Evolutionary conservation across 2,329 filamentous ascomycete genomes (phyloP), one percentile per base, ranked within the genome.

Genomic region (Colletotrichum sp.): DNA sequence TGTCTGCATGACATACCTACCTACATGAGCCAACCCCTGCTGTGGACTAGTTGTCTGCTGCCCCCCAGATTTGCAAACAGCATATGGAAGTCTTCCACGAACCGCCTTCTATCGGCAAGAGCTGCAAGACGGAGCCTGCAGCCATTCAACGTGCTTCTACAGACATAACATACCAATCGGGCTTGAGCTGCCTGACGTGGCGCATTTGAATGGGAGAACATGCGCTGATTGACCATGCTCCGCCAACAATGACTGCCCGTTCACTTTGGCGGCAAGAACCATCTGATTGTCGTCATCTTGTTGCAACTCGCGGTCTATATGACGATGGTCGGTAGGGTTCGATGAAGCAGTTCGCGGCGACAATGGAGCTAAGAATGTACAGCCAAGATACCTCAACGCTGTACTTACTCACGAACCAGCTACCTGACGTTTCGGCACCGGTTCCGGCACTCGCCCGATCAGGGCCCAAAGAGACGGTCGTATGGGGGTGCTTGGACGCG

Each of bases 391-490:
- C 76, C 26, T 68, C 43, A 48, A 48, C 65, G n/a, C 24, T 67
- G n/a, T n/a, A 34, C 52, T 18, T 36, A n/a, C 43, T 16, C 26
- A 28, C 34, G 76, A 76, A 77, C 74, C 61, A 28, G 48, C 57
- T 73, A 77, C 76, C 76, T 76, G 60, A 59, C 43, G 60, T 69
- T 39, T 77, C 76, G 76, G 76, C 74, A 77, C 71, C 70, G 21
- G 60, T 77, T 77, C 76, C 76, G 76, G 76, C 74, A 74, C 69
- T 77, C 76, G 67, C 74, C 73, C 67, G 76, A 77, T 76, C 66
- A 67, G 70, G 66, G 74, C 76, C 76, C 76, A 71, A 63, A 68
- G 66, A 76, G 64, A 74, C 67, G 76, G 76, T 77, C 74, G 66
- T 72, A 76, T 72, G 75, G 72, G 66, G 75, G 55, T 76, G 75